These are phyloP conservation scores for Malus hybrid DNA, from an alignment of 331 rosid species.

Conservation along the genomic window DNA sequence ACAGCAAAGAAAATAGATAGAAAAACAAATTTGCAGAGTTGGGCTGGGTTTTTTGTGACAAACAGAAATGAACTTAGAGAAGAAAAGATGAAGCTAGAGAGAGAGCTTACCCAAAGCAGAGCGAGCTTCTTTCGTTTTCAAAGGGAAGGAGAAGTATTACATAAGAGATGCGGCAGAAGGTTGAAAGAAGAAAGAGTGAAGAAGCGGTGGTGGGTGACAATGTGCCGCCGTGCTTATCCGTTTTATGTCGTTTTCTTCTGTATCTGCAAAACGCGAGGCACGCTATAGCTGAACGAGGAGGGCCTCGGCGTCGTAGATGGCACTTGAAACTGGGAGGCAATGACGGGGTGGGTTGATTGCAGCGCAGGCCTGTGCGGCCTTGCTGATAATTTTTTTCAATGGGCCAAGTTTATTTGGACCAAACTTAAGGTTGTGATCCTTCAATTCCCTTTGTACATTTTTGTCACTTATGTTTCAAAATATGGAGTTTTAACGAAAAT, in stretches of 20 bases:
- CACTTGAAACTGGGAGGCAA: background rate
- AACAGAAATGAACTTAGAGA: background rate
- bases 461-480: too few species aligned
- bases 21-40: background rate
- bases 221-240: conserved; percentile 26
- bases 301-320: background rate
- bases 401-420: background rate
- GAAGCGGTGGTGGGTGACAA: background rate
- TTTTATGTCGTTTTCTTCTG: background rate
- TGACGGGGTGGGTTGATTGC: background rate
- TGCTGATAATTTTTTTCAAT: background rate
- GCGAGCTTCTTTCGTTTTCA: background rate
- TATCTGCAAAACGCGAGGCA: background rate
- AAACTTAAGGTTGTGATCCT: background rate
- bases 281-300: background rate
- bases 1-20: background rate
- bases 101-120: conserved; percentile 4
- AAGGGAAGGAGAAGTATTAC: background rate
- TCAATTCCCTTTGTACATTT: background rate
- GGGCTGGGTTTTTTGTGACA: background rate
- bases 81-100: background rate
- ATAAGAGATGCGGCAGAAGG: background rate
- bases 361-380: too few species aligned
- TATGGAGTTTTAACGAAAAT: too few species aligned
- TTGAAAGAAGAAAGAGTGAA: background rate